Evolutionary conservation across 2,329 filamentous ascomycete genomes (phyloP).

Genomic region (Penicillium sp.): DNA sequence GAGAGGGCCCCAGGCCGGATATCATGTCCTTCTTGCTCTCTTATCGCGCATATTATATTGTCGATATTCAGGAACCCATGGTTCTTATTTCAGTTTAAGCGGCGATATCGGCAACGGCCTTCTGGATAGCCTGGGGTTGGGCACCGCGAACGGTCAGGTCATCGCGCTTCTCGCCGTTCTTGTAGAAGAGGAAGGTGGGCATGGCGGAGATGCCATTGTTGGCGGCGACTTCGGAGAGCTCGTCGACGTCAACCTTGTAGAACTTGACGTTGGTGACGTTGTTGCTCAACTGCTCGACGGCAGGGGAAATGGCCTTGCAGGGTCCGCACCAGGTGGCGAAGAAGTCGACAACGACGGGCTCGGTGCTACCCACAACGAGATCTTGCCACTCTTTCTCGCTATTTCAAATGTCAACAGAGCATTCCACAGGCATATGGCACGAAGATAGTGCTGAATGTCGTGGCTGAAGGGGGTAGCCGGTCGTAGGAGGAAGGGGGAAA

Average conservation of each 20-base stretch:
- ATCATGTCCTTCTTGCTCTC: neutral
- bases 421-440: too few species aligned
- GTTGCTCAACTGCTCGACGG: conserved; percentile 67
- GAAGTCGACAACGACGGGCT: conserved; percentile 77
- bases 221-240: conserved; percentile 72
- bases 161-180: conserved; percentile 67
- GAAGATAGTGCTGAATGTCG: too few species aligned
- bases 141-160: conserved; percentile 76
- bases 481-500: too few species aligned
- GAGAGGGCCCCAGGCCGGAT: conserved; percentile 10
- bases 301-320: conserved; percentile 86
- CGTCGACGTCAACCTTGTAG: conserved; percentile 89
- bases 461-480: too few species aligned
- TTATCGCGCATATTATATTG: neutral
- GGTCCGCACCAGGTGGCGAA: conserved; percentile 92
- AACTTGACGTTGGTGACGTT: conserved; percentile 68
- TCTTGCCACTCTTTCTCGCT: conserved; percentile 66
- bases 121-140: conserved; percentile 70
- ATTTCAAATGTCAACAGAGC: too few species aligned
- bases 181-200: conserved; percentile 89
- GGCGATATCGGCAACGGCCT: conserved; percentile 33
- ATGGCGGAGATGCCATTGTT: conserved; percentile 84
- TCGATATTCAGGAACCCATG: neutral
- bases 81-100: conserved; percentile 20
- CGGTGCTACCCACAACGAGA: conserved; percentile 51